Percentiles rank a stretch among this genome's conserved stretches.
Conservation (phyloP, 352 stramenopile genomes). For the Pythium guiyangense region DNA sequence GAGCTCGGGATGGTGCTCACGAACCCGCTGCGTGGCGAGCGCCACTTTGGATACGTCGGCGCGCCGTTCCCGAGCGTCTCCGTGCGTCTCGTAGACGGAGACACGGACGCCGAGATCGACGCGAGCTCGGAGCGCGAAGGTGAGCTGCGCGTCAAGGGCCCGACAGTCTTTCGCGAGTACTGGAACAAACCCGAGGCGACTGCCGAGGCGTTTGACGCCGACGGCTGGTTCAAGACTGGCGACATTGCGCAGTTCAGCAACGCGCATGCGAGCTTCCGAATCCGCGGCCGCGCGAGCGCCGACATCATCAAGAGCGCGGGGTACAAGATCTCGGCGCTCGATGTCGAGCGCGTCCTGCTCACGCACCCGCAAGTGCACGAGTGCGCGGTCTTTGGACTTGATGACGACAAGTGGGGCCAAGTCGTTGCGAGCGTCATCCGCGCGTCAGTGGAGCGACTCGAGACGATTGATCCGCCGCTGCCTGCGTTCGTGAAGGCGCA, state of each 20-base stretch:
- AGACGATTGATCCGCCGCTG: constrained; percentile 27
- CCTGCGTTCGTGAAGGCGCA: constrained; percentile 51
- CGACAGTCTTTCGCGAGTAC: constrained; percentile 86
- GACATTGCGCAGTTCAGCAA: constrained; percentile 84
- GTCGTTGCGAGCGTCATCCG: constrained; percentile 67
- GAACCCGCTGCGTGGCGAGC: constrained; percentile 70
- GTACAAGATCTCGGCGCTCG: constrained; percentile 91
- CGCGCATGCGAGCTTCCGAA: constrained; percentile 74
- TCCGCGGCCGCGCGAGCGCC: constrained; percentile 83
- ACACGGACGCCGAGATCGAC: constrained; percentile 48
- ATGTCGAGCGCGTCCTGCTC: constrained; percentile 85
- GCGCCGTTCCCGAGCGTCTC: constrained; percentile 77
- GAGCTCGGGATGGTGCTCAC: constrained; percentile 91
- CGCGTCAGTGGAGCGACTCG: constrained; percentile 7
- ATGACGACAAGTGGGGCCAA: constrained; percentile 84
- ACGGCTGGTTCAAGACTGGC: constrained; percentile 90
- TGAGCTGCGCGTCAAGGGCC: constrained; percentile 83
- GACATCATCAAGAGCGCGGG: constrained; percentile 92
- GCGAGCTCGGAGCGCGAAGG: constrained; percentile 43
- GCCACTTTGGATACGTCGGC: constrained; percentile 83
- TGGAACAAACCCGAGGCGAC: constrained; percentile 82
- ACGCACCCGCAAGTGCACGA: constrained; percentile 81
- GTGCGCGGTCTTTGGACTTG: constrained; percentile 80
- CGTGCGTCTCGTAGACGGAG: constrained; percentile 74
- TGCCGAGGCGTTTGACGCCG: constrained; percentile 73